Evolutionary conservation across 2,329 filamentous ascomycete species (phyloP), one percentile per base, ranked within the genome.

Genomic region (Epicoccum sorghinum): DNA sequence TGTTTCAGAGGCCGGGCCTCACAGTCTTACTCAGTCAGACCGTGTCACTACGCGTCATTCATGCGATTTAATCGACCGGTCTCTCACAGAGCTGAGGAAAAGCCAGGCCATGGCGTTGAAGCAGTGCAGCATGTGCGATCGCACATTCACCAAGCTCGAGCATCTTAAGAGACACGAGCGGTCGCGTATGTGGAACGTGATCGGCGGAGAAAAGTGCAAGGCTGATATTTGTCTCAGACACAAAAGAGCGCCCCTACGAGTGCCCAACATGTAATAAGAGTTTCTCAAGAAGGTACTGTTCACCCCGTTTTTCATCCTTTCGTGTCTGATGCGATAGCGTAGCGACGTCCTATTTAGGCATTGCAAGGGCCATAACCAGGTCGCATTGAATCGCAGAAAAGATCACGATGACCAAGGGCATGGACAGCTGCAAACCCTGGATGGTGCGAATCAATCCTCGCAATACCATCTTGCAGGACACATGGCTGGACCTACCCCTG

Each of bases 81-180:
- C 22, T 46, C 52, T 55, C 52, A 50, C 46, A 55, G 52, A 55
- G 52, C 52, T 37, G 46, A 55, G 37, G 50, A 50, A 55, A 41
- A 55, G 47, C 41, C 46, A 36, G 52, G 46, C 52, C 50, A 74
- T 75, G 72, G 69, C 72, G 61, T 56, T 75, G 60, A 75, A 75
- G 48, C 72, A 74, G 61, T 75, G 72, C 66, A 73, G 70, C 59
- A 65, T 72, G 65, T 83, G 81, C 74, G 81, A 82, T 58, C 78
- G 80, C 58, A 79, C 78, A 57, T 83, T 83, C 72, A 82, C 80
- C 57, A 83, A 83, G 69, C 80, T 64, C 40, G 81, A 83, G 64
- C 81, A 83, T 69, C 79, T 81, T 62, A 82, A 82, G 65, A 77
- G 81, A 37, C 81, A 83, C 67, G 80, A 83, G 64, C 76, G 81